These are phyloP conservation scores for Naegleria lovaniensis DNA, from an alignment of 208 protist species.

Conservation along the genomic window DNA sequence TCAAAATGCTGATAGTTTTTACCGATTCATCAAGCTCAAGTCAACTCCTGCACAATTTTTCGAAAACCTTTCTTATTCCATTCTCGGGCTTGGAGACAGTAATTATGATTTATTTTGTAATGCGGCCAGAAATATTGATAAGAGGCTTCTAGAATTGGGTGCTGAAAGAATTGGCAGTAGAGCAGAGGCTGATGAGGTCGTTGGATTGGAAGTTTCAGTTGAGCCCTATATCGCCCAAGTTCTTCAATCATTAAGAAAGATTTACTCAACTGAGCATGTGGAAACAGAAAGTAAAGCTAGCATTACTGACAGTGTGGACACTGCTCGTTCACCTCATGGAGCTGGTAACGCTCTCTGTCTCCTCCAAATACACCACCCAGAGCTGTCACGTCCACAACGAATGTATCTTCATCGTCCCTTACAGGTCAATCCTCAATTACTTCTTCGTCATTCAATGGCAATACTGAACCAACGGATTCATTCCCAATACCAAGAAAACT, in stretches of 20 bases:
- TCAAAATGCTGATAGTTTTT: constrained; percentile 74
- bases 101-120: constrained; percentile 77
- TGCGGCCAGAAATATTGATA: constrained; percentile 67
- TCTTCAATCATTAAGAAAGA: constrained; percentile 31
- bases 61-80: constrained; percentile 62
- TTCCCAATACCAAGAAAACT: not conserved
- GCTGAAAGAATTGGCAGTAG: constrained; percentile 55
- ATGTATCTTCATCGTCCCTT: not conserved
- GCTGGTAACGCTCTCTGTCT: not conserved
- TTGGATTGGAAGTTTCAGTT: constrained; percentile 69
- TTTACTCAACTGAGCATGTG: not conserved
- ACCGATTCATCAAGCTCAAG: constrained; percentile 66
- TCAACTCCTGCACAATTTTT: constrained; percentile 57
- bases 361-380: not conserved
- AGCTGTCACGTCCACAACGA: not conserved
- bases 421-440: not conserved
- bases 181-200: constrained; percentile 67
- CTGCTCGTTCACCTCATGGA: not conserved
- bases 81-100: constrained; percentile 75
- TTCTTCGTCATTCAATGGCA: not conserved
- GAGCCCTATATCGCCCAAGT: constrained; percentile 65
- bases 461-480: not conserved
- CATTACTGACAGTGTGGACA: not conserved
- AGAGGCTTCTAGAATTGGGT: constrained; percentile 67
- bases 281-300: not conserved